Percentiles rank a stretch among this genome's conserved stretches.
Conservation (phyloP, 106 monocot species). For the Dactylorhiza incarnata region DNA sequence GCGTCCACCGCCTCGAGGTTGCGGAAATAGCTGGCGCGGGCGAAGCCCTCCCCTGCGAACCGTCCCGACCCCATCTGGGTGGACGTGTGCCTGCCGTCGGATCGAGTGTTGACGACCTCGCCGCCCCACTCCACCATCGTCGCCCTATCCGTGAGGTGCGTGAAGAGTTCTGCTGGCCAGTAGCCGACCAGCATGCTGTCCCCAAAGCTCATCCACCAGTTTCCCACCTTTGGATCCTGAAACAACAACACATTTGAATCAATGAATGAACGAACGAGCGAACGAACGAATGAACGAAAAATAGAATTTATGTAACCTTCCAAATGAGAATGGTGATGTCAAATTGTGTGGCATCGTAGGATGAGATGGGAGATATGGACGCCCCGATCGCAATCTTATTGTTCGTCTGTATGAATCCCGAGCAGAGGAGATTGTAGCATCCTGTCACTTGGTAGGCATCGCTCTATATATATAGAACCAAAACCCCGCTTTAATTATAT, state of each 20-base stretch:
- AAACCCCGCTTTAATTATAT: no score
- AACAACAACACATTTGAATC: no score
- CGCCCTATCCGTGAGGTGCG: conserved; percentile 77
- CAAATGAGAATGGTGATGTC: conserved; percentile 71
- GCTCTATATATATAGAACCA: conserved; percentile 23
- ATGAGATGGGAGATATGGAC: conserved; percentile 60
- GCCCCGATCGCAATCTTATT: conserved; percentile 74
- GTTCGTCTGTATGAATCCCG: conserved; percentile 66
- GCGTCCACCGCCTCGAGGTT: conserved; percentile 82
- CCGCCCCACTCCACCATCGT: conserved; percentile 98
- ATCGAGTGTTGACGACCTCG: conserved; percentile 76
- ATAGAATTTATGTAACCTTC: conserved; percentile 33
- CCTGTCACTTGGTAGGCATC: conserved; percentile 70
- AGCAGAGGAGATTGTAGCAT: conserved; percentile 75
- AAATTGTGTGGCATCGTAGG: conserved; percentile 29
- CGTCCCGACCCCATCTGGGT: conserved; percentile 96
- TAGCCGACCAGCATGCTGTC: conserved; percentile 74
- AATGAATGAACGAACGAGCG: no score
- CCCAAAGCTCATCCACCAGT: conserved; percentile 98
- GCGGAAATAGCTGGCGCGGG: conserved; percentile 73
- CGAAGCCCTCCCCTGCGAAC: conserved; percentile 73
- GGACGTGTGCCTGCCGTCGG: conserved; percentile 61
- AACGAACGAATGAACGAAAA: neutral
- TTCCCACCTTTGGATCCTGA: conserved; percentile 80
- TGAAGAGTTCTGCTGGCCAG: conserved; percentile 98